Evolutionary conservation across 2,329 filamentous ascomycete species (phyloP).

Genomic region (Lojkania enalia): DNA sequence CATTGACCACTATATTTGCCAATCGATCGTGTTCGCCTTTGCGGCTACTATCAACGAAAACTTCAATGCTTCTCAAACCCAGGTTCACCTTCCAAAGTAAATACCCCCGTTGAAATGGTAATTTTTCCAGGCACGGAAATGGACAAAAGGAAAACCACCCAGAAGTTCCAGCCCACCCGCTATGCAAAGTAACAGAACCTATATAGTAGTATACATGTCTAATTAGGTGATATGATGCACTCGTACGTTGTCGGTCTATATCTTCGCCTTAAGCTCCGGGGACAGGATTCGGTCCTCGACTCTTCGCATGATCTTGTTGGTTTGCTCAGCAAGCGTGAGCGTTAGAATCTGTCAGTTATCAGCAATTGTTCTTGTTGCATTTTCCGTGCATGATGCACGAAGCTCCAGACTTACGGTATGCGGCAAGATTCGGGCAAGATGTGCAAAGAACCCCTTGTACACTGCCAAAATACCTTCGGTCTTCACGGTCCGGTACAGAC

Average conservation of each 20-base stretch:
- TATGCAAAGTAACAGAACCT: background rate
- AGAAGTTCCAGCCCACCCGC: background rate
- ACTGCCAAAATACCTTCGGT: slow-evolving; percentile 91
- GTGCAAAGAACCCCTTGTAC: slow-evolving; percentile 97
- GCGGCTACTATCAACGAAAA: background rate
- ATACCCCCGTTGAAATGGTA: too few relatives aligned
- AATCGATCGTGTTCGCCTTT: background rate
- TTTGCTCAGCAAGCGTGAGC: slow-evolving; percentile 91
- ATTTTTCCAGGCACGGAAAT: too few relatives aligned
- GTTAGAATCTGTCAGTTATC: slow-evolving; percentile 70
- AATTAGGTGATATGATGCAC: background rate
- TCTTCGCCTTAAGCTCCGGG: slow-evolving; percentile 50
- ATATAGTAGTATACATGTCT: slow-evolving; percentile 6
- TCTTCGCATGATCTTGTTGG: slow-evolving; percentile 85
- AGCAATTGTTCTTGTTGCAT: slow-evolving; percentile 10
- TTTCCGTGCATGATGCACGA: slow-evolving; percentile 12
- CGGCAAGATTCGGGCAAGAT: slow-evolving; percentile 89
- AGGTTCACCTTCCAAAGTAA: too few relatives aligned
- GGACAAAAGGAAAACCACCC: background rate
- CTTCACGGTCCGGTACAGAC: slow-evolving; percentile 83
- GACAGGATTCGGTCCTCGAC: slow-evolving; percentile 67
- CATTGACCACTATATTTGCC: background rate
- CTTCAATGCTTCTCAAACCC: too few relatives aligned
- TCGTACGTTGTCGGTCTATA: slow-evolving; percentile 38
- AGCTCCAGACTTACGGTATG: slow-evolving; percentile 82